A percentile compares a stretch with the other conserved stretches of the same genome.
Conservation (phyloP, 768 basidiomycete species). For the Trametes elegans region DNA sequence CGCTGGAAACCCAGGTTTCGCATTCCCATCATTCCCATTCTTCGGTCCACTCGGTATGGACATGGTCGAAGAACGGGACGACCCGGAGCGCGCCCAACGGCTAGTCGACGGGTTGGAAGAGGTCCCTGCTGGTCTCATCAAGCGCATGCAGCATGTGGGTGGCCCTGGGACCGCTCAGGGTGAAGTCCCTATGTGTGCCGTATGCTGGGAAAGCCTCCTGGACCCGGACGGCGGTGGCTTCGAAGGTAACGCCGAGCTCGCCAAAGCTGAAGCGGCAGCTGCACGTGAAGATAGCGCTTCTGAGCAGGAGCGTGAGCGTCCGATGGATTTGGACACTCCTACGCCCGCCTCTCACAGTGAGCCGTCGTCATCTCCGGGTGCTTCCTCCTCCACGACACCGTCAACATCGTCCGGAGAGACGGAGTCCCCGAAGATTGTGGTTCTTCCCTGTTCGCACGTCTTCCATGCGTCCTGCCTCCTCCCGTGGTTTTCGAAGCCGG, state of each 20-base stretch:
- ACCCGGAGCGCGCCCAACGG: constrained; percentile 63
- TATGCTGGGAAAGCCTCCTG: constrained; percentile 73
- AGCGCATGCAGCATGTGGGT: constrained; percentile 55
- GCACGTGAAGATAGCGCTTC: constrained; percentile 11
- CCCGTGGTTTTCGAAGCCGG: constrained; percentile 80
- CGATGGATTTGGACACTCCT: constrained; percentile 17
- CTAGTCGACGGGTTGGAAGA: constrained; percentile 63
- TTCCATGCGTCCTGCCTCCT: constrained; percentile 78
- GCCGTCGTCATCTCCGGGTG: constrained; percentile 11
- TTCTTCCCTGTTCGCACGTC: constrained; percentile 77
- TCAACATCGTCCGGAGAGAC: constrained; percentile 17
- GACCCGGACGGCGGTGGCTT: constrained; percentile 41
- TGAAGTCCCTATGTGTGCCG: constrained; percentile 54
- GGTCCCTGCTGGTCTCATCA: constrained; percentile 64
- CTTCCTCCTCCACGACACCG: constrained; percentile 4
- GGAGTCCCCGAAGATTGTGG: constrained; percentile 47
- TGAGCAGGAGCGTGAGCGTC: constrained; percentile 11
- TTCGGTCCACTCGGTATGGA: constrained; percentile 25
- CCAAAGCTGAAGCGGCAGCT: constrained; percentile 9
- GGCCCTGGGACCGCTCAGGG: constrained; percentile 28
- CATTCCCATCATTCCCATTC: constrained; percentile 10
- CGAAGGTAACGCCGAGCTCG: constrained; percentile 18
- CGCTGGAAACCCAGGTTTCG: constrained; percentile 24
- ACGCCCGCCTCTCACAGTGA: neutral
- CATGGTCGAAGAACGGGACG: constrained; percentile 43